phyloP scores from a whole-genome alignment of 306 rosid genomes.

The Pachyrhizus erosus region DNA sequence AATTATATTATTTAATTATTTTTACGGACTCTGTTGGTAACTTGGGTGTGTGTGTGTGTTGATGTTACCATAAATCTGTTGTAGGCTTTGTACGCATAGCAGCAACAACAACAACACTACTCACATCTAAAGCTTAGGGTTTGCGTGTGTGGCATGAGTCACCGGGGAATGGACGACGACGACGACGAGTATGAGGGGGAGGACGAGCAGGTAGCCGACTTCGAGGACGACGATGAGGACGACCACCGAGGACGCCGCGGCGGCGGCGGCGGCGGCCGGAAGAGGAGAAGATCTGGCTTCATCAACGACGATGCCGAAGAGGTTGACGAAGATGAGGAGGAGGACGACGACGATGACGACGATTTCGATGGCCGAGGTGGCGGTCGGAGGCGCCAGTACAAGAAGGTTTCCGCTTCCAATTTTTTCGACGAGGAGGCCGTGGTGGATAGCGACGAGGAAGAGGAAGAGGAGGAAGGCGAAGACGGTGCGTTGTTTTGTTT shows the following conservation, averaged over 20 bases:
- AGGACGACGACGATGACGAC: slow-evolving; percentile 64
- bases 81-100: not conserved
- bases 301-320: slow-evolving; percentile 82
- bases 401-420: slow-evolving; percentile 60
- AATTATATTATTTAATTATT: not conserved
- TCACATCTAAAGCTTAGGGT: slow-evolving; percentile 35
- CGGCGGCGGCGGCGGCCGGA: slow-evolving; percentile 43
- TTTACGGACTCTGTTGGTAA: slow-evolving; percentile 4
- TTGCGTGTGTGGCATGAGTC: slow-evolving; percentile 42
- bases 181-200: slow-evolving; percentile 80
- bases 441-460: slow-evolving; percentile 88
- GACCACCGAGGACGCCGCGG: slow-evolving; percentile 61
- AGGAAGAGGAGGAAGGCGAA: slow-evolving; percentile 92
- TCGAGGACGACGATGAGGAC: slow-evolving; percentile 63
- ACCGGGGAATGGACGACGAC: slow-evolving; percentile 56
- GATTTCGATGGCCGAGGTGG: slow-evolving; percentile 39
- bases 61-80: slow-evolving; percentile 8
- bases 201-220: slow-evolving; percentile 64
- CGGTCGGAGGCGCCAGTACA: slow-evolving; percentile 50
- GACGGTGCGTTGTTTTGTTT: slow-evolving; percentile 62
- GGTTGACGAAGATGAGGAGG: slow-evolving; percentile 84
- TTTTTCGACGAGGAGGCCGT: slow-evolving; percentile 77
- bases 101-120: not conserved
- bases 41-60: not conserved
- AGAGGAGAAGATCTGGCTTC: slow-evolving; percentile 69